These are phyloP conservation scores for Mallotus repandus DNA, from an alignment of 441 rosid genomes.

Conservation along the genomic window DNA sequence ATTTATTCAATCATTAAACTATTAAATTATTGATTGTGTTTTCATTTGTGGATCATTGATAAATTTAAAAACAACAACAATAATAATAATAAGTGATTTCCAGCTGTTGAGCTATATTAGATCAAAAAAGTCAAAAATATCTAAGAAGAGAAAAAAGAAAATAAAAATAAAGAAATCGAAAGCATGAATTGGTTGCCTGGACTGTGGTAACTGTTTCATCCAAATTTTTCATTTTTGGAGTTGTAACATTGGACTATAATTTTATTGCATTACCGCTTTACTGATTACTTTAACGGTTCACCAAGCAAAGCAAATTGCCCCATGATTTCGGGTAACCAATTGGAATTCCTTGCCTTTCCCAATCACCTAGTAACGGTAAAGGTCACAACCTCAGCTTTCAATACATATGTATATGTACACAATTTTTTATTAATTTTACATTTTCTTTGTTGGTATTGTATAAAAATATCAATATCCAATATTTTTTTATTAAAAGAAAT, in stretches of 20 bases:
- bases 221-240: not conserved
- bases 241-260: not conserved
- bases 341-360: not conserved
- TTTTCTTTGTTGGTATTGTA: too few relatives aligned
- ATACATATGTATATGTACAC: too few relatives aligned
- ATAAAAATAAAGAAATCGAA: not conserved
- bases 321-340: not conserved
- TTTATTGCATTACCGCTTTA: not conserved
- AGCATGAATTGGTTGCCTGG: not conserved
- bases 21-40: too few relatives aligned
- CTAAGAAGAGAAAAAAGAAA: too few relatives aligned
- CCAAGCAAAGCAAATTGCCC: not conserved
- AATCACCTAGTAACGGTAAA: not conserved
- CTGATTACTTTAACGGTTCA: constrained; percentile 7
- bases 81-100: too few relatives aligned
- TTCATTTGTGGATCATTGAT: too few relatives aligned
- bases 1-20: too few relatives aligned
- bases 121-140: not conserved
- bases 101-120: not conserved
- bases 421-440: too few relatives aligned
- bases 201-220: constrained; percentile 16
- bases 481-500: too few relatives aligned
- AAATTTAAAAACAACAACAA: too few relatives aligned
- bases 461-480: too few relatives aligned
- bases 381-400: too few relatives aligned